Conservation (phyloP, 1,139 yeast species). For the Hansenula lynferdii region DNA sequence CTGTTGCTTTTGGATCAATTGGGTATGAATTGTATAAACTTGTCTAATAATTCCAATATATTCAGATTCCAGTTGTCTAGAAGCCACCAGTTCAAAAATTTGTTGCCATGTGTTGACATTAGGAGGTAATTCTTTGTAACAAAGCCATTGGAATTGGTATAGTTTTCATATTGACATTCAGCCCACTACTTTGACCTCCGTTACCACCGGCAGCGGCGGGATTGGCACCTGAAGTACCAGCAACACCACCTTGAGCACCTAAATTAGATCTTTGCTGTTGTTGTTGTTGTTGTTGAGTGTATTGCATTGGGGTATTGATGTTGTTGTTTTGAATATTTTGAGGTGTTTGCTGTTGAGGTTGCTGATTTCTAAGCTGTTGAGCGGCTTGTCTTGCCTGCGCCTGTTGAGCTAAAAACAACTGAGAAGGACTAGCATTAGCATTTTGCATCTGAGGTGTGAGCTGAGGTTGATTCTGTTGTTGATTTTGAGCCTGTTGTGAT, state of each 20-base stretch:
- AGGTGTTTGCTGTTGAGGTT: slow-evolving; percentile 5
- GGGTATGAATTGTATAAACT: slow-evolving; percentile 55
- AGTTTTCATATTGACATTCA: slow-evolving; percentile 38
- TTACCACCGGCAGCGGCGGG: too few relatives aligned
- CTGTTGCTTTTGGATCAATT: slow-evolving; percentile 34
- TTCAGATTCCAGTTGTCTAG: slow-evolving; percentile 50
- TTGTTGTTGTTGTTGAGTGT: slow-evolving; percentile 24
- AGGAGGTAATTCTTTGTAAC: slow-evolving; percentile 68
- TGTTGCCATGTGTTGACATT: slow-evolving; percentile 82
- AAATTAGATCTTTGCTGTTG: slow-evolving; percentile 1
- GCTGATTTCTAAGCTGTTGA: slow-evolving; percentile 24
- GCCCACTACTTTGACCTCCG: too few relatives aligned
- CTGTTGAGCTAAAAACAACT: slow-evolving; percentile 43
- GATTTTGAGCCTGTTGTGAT: too few relatives aligned
- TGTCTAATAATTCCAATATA: slow-evolving; percentile 53
- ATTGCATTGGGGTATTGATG: slow-evolving; percentile 2
- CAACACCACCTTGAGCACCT: too few relatives aligned
- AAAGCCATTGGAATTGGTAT: slow-evolving; percentile 75
- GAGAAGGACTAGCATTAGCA: slow-evolving; percentile 30
- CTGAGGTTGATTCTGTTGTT: slow-evolving; percentile 15
- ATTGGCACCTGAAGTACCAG: too few relatives aligned
- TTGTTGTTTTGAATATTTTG: slow-evolving; percentile 2
- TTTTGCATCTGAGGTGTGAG: slow-evolving; percentile 9
- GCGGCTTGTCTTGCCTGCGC: slow-evolving; percentile 46
- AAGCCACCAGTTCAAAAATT: slow-evolving; percentile 63